Base-by-base conservation (phyloP, 176 grass and related monocot genomes). In the Ananas comosus region DNA sequence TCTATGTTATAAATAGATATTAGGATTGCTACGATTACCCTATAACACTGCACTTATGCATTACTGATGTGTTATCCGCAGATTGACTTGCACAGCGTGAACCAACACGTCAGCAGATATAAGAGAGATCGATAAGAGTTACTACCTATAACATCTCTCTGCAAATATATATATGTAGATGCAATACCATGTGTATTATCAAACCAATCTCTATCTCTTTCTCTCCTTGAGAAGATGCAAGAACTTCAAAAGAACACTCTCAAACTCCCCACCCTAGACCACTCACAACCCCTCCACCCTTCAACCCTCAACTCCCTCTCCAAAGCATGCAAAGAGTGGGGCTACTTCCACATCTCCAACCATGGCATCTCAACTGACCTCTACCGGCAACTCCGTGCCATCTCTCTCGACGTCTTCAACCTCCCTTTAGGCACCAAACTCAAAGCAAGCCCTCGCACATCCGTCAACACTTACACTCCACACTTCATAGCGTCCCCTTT, bases 301-400 rank as follows among this genome's bases (percentile, higher is more conserved):
- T 51, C 67, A 3, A 25, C 50, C 67, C 19, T 70, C 67, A 51
- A 48, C 48, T 70, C 67, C 11, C 18, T 70, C 49, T 53, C 2
- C 17, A 48, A 70, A 53, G 67, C 67, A 52, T 70, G 67, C 67
- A 70, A 70, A 18, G 49, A 51, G 1, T 70, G 67, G 50, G 67
- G 67, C 18, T 53, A 50, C 21, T 70, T 70, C 49, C 18, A 70
- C 67, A 70, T 70, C 48, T 50, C 50, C 67, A 70, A 70, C 50
- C 67, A 70, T 70, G 67, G 67, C 67, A 53, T 70, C 67, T 25
- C 48, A 48, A 70, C 50, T 13, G 67, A 70, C 11, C 18, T 70
- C 49, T 51, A 23, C 4, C 11, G 13, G 19, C 18, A 9, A 25
- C 18, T 70, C 48, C 67, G 14, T 25, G 9, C 11, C 51, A 10